Base-by-base conservation (phyloP, 2,329 filamentous ascomycete species). In the Pyrenochaeta sp. region DNA sequence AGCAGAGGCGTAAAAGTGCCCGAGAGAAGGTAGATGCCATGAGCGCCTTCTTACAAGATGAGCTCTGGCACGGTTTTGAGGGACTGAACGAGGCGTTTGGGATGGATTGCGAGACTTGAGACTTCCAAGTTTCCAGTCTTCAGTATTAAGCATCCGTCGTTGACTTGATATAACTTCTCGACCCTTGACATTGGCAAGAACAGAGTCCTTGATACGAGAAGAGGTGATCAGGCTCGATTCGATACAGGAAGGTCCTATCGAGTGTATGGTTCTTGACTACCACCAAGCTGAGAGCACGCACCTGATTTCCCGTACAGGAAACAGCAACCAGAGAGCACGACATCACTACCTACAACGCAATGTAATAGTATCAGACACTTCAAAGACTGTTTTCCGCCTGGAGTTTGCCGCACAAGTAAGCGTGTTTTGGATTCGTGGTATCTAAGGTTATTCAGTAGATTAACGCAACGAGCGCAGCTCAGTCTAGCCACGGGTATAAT, bases 61-160 rank as follows among this genome's bases (percentile, higher is more conserved):
- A 71, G 42, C 59, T 70, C n/a, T 75, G 72, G 72, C 64, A 68
- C 28, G 66, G 60, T 1, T 62, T 69, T 43, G 67, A 69, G 13
- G 60, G 65, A 15, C 43, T 71, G 40, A 46, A 67, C 25, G 64
- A 52, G 36, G 57, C 56, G 2, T 67, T 69, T 51, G 62, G 50
- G 22, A 58, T 63, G 50, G 64, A 67, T 8, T 72, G 68, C 54
- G 52, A 61, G 28, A 9, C 45, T 19, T 47, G 45, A 47, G 15
- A n/a, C 15, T 36, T 36, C 6, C 9, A 39, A 36, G 32, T 12
- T 13, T 1, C 32, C 7, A 13, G 9, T 36, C 32, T 36, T 36
- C 32, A 13, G 32, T 13, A 36, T 12, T 36, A 10, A 12, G 32
- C 9, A 30, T 6, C 5, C 28, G 10, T 30, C 9, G 28, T 30